These are phyloP conservation scores for Plicaturopsis crispa DNA, from an alignment of 768 basidiomycete species.

Conservation along the genomic window DNA sequence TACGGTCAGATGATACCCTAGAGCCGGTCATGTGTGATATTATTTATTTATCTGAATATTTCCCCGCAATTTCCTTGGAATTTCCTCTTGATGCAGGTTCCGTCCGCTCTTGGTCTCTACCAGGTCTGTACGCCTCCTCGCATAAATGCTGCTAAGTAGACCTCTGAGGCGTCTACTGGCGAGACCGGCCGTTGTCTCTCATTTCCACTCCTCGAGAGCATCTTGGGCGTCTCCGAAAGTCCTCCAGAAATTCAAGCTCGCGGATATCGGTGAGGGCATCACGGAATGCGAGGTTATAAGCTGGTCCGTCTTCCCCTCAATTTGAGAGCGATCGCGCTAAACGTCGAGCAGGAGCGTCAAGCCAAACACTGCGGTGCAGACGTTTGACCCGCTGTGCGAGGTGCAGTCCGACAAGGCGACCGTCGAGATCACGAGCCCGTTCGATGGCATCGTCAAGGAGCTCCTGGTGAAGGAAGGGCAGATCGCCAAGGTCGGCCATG, in stretches of 20 bases:
- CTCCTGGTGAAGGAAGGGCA: slow-evolving; percentile 75
- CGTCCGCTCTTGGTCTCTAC: neutral
- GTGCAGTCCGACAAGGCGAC: slow-evolving; percentile 89
- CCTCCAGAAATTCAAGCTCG: slow-evolving; percentile 64
- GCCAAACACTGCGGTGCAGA: slow-evolving; percentile 38
- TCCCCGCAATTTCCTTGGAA: too few species aligned
- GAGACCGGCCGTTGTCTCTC: slow-evolving; percentile 20
- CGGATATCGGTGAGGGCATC: slow-evolving; percentile 87
- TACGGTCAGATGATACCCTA: too few species aligned
- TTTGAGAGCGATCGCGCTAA: slow-evolving; percentile 5
- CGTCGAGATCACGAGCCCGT: slow-evolving; percentile 87
- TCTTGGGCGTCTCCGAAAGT: slow-evolving; percentile 25
- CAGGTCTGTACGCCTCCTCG: neutral
- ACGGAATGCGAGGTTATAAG: slow-evolving; percentile 86
- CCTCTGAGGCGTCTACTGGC: slow-evolving; percentile 14
- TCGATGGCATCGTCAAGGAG: slow-evolving; percentile 66
- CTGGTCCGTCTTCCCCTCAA: slow-evolving; percentile 44
- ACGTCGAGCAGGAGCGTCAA: slow-evolving; percentile 52
- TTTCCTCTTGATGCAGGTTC: too few species aligned
- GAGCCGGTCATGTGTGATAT: too few species aligned
- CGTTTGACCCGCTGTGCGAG: slow-evolving; percentile 67
- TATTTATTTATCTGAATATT: too few species aligned
- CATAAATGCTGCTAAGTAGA: slow-evolving; percentile 3
- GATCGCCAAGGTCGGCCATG: slow-evolving; percentile 75
- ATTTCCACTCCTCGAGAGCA: slow-evolving; percentile 28